These are phyloP conservation scores for Miamiensis avidus DNA, from an alignment of 169 alveolate species.

Conservation along the genomic window DNA sequence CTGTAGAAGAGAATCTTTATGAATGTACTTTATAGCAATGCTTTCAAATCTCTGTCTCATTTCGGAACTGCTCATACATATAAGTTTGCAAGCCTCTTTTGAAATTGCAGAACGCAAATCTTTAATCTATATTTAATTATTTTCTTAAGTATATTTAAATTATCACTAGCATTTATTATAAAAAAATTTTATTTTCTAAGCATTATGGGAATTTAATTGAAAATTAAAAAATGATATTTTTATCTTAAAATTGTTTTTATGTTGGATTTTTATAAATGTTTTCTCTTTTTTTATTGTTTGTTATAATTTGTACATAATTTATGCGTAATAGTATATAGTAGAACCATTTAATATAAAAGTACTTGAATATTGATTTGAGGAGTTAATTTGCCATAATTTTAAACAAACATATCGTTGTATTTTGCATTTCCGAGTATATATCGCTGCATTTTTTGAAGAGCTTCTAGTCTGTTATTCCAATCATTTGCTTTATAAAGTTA, in stretches of 20 bases:
- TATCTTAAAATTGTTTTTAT: no score
- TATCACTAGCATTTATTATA: not conserved
- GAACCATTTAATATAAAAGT: not conserved
- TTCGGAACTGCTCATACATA: not conserved
- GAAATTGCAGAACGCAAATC: slow-evolving; percentile 22
- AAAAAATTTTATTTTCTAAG: no score
- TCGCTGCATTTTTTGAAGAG: not conserved
- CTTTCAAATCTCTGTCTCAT: slow-evolving; percentile 8
- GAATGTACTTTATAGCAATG: slow-evolving; percentile 1
- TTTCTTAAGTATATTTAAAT: not conserved
- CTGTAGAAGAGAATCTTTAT: slow-evolving; percentile 3
- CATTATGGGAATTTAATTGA: no score
- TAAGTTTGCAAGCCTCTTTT: slow-evolving; percentile 25
- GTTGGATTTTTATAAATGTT: no score
- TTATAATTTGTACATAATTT: no score
- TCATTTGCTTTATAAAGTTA: not conserved
- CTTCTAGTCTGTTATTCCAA: not conserved
- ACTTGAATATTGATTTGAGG: not conserved
- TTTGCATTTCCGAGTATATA: not conserved
- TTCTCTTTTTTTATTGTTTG: no score
- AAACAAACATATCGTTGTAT: not conserved
- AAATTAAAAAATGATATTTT: no score
- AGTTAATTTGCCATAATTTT: not conserved
- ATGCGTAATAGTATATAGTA: no score
- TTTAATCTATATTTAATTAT: slow-evolving; percentile 8